A percentile compares a stretch with the other conserved stretches of the same genome.
phyloP scores from a whole-genome alignment of 2,329 filamentous ascomycete genomes.

The Lizonia empirigonia region DNA sequence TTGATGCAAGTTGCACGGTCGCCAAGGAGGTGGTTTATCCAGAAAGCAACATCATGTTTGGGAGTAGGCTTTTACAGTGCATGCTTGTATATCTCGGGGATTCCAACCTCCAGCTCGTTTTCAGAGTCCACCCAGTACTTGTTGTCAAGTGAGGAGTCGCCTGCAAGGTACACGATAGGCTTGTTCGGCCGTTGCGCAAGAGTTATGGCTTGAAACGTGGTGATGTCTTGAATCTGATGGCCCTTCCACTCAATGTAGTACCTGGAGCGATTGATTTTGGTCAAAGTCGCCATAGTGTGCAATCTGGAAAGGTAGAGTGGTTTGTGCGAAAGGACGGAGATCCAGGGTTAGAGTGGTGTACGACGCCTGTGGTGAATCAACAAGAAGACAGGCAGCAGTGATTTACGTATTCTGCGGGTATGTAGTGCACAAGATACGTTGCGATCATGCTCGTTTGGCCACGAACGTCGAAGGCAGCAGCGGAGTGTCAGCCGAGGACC shows the following conservation, averaged over 20 bases:
- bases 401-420: background rate
- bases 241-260: conserved; percentile 47
- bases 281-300: background rate
- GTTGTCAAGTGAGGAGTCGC: conserved; percentile 49
- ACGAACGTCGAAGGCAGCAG: background rate
- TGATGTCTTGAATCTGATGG: conserved; percentile 41
- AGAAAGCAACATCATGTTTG: conserved; percentile 46
- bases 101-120: conserved; percentile 15
- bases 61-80: conserved; percentile 31
- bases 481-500: background rate
- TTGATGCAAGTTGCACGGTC: conserved; percentile 45
- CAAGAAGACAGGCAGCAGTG: background rate
- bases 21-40: conserved; percentile 43
- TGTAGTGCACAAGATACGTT: background rate
- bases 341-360: background rate
- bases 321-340: background rate
- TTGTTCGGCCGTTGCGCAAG: conserved; percentile 29
- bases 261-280: conserved; percentile 31
- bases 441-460: background rate
- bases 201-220: conserved; percentile 31
- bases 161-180: conserved; percentile 46
- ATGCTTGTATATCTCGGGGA: conserved; percentile 38
- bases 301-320: background rate
- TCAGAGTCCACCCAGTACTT: conserved; percentile 43
- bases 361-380: background rate